A percentile compares a stretch with the other conserved stretches of the same genome.
Evolutionary conservation across 371 early-diverging fungal genomes (phyloP).

Genomic region (Mortierella sp.): DNA sequence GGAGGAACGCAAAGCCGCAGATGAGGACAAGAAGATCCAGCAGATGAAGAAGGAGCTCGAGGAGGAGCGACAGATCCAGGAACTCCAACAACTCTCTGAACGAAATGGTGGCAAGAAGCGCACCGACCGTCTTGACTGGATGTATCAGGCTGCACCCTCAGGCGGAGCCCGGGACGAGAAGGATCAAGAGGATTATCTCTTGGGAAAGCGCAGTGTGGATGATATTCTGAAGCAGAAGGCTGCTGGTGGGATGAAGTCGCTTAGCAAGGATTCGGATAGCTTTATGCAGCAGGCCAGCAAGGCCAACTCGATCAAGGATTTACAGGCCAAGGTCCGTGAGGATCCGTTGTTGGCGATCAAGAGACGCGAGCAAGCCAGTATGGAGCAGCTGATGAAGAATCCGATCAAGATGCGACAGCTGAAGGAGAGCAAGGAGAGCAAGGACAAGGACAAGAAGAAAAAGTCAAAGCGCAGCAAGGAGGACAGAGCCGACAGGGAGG

Average conservation of each 20-base stretch:
- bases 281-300: constrained; percentile 59
- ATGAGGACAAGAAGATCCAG: constrained; percentile 89
- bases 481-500: constrained; percentile 33
- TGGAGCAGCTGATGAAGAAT: constrained; percentile 84
- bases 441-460: constrained; percentile 48
- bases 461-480: constrained; percentile 46
- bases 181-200: constrained; percentile 85
- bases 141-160: constrained; percentile 87
- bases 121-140: constrained; percentile 93
- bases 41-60: constrained; percentile 93
- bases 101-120: constrained; percentile 80
- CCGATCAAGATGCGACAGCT: constrained; percentile 79
- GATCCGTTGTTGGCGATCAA: constrained; percentile 94
- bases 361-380: constrained; percentile 84
- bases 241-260: constrained; percentile 58
- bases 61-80: constrained; percentile 91
- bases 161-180: constrained; percentile 64
- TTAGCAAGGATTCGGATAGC: constrained; percentile 52
- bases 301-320: constrained; percentile 88
- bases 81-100: constrained; percentile 87
- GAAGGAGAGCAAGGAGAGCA: constrained; percentile 56
- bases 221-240: constrained; percentile 69
- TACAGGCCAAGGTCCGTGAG: constrained; percentile 89
- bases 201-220: constrained; percentile 91
- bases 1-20: constrained; percentile 85